These are phyloP conservation scores for Casuarina cunninghamiana DNA, from an alignment of 306 rosid species.

Conservation along the genomic window DNA sequence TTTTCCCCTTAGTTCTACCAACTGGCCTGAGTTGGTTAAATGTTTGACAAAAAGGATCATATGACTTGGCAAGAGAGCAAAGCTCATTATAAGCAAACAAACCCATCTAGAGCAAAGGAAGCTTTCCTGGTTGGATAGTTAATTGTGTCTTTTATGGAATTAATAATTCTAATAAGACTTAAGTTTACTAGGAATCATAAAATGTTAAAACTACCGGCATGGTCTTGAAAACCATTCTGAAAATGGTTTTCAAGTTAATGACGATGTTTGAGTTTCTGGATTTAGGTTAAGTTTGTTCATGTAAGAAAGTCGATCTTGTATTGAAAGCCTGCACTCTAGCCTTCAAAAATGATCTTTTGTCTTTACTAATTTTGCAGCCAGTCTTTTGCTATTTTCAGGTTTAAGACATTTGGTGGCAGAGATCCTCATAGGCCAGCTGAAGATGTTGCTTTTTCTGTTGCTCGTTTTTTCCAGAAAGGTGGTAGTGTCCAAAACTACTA, in stretches of 20 bases:
- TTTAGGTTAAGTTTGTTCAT: constrained; percentile 12
- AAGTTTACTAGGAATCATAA: too few species aligned
- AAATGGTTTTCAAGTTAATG: constrained; percentile 15
- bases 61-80: not conserved
- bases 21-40: too few species aligned
- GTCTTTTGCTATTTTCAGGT: constrained; percentile 53
- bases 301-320: not conserved
- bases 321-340: constrained; percentile 15
- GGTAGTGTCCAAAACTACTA: constrained; percentile 90
- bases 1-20: too few species aligned
- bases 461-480: constrained; percentile 96
- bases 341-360: constrained; percentile 17
- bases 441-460: constrained; percentile 89
- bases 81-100: not conserved
- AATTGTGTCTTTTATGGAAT: not conserved
- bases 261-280: constrained; percentile 8
- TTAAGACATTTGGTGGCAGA: constrained; percentile 88
- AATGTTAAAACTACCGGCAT: too few species aligned
- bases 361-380: constrained; percentile 13
- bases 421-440: constrained; percentile 95
- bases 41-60: too few species aligned
- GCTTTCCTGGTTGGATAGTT: not conserved
- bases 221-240: not conserved
- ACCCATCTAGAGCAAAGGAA: not conserved
- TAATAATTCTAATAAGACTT: too few species aligned